A percentile compares a stretch with the other conserved stretches of the same genome.
Conservation (phyloP, 805 yeast species). For the Starmerella apis region DNA sequence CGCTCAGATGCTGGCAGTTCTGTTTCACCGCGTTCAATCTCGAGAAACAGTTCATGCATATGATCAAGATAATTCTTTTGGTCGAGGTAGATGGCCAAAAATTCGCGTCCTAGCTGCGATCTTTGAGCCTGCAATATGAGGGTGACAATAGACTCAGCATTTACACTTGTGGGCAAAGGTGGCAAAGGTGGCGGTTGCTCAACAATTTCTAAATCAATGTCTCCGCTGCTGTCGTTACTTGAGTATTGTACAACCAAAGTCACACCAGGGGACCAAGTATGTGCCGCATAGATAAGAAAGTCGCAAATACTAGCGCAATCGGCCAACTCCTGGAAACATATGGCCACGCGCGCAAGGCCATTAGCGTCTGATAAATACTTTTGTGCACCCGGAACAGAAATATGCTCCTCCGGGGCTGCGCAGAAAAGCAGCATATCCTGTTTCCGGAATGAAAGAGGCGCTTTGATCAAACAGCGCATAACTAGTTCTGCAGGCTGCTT, state of each 20-base stretch:
- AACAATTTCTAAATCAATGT: conserved; percentile 62
- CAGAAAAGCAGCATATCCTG: conserved; percentile 92
- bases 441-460: conserved; percentile 73
- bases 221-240: conserved; percentile 14
- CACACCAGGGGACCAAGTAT: conserved; percentile 33
- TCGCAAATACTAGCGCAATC: conserved; percentile 82
- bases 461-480: conserved; percentile 57
- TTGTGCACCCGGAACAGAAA: neutral
- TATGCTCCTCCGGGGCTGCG: conserved; percentile 52
- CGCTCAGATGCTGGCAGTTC: conserved; percentile 30
- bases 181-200: conserved; percentile 75
- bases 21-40: conserved; percentile 32
- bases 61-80: conserved; percentile 42
- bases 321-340: conserved; percentile 81
- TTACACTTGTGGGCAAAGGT: conserved; percentile 41
- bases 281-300: conserved; percentile 61
- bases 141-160: conserved; percentile 46
- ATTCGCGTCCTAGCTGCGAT: conserved; percentile 52
- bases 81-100: conserved; percentile 49
- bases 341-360: conserved; percentile 48
- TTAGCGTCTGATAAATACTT: neutral
- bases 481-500: conserved; percentile 47
- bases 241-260: conserved; percentile 14
- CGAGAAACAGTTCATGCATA: conserved; percentile 42
- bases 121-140: conserved; percentile 49